phyloP scores from a whole-genome alignment of 306 rosid genomes.

The Leucaena leucocephala region DNA sequence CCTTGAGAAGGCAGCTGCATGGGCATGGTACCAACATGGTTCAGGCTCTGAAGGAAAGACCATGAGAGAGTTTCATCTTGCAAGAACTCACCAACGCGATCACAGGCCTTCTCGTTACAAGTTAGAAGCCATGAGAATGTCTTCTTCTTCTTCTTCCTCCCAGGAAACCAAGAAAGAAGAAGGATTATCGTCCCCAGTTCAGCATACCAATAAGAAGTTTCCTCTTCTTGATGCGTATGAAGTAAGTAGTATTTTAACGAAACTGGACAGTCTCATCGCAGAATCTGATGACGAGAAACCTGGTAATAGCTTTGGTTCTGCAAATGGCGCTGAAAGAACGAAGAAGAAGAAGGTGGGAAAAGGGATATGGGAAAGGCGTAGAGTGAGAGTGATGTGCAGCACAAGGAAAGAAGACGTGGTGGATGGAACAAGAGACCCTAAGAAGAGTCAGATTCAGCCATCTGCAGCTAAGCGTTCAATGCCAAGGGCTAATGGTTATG shows the following conservation, averaged over 20 bases:
- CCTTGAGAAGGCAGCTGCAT: constrained; percentile 76
- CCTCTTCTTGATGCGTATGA: constrained; percentile 73
- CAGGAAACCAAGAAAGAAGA: constrained; percentile 4
- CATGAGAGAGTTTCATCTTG: constrained; percentile 43
- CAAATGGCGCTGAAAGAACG: background rate
- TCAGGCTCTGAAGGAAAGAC: constrained; percentile 53
- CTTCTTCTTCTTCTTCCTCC: background rate
- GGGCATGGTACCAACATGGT: constrained; percentile 87
- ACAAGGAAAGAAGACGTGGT: constrained; percentile 62
- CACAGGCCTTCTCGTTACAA: constrained; percentile 73
- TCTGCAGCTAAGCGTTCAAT: constrained; percentile 16
- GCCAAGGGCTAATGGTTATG: constrained; percentile 21
- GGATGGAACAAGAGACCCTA: constrained; percentile 12
- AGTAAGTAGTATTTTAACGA: constrained; percentile 58
- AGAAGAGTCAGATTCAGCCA: background rate
- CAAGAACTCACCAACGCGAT: constrained; percentile 17
- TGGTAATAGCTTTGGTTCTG: background rate
- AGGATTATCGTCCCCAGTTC: background rate
- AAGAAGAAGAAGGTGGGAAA: constrained; percentile 33
- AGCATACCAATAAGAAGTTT: background rate
- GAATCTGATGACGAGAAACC: constrained; percentile 37
- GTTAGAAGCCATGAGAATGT: constrained; percentile 55
- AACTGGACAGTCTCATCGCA: constrained; percentile 44
- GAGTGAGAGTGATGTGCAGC: constrained; percentile 53
- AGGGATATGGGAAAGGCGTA: constrained; percentile 51